Percentiles rank a stretch among this genome's conserved stretches.
phyloP scores from a whole-genome alignment of 192 early-diverging fungal genomes.

The Piromyces sp. region DNA sequence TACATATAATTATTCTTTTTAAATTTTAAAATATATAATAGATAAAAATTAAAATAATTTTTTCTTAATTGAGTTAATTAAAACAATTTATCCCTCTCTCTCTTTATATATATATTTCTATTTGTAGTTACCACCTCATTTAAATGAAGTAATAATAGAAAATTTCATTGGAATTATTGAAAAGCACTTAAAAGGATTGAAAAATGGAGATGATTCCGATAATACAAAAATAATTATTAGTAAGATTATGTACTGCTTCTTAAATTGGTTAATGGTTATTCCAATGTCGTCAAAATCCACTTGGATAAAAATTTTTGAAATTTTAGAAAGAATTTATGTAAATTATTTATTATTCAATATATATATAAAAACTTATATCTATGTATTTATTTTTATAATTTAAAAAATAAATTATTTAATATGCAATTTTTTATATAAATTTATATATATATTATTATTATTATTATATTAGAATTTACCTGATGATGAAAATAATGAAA shows the following conservation, averaged over 20 bases:
- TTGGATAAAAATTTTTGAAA: slow-evolving; percentile 1
- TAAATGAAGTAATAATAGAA: slow-evolving; percentile 30
- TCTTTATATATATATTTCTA: too few relatives aligned
- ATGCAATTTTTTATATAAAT: too few relatives aligned
- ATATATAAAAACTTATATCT: too few relatives aligned
- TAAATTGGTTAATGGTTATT: not conserved
- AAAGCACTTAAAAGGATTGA: slow-evolving; percentile 31
- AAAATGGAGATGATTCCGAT: slow-evolving; percentile 13
- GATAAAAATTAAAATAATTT: too few relatives aligned
- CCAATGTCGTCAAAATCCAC: not conserved
- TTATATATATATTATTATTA: too few relatives aligned
- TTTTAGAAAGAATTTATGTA: slow-evolving; percentile 1
- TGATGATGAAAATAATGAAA: not conserved
- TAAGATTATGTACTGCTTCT: not conserved
- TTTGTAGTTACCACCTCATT: slow-evolving; percentile 16
- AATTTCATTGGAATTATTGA: slow-evolving; percentile 48
- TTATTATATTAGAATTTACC: not conserved
- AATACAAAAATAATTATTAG: slow-evolving; percentile 1
- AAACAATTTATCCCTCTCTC: too few relatives aligned
- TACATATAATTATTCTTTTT: too few relatives aligned
- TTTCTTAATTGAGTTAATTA: too few relatives aligned
- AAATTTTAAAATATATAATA: too few relatives aligned
- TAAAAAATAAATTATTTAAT: too few relatives aligned
- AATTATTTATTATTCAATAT: too few relatives aligned
- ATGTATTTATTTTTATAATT: too few relatives aligned